Evolutionary conservation across 768 basidiomycete genomes (phyloP), one percentile per base, ranked within the genome.

Genomic region (Lactarius hengduanensis): DNA sequence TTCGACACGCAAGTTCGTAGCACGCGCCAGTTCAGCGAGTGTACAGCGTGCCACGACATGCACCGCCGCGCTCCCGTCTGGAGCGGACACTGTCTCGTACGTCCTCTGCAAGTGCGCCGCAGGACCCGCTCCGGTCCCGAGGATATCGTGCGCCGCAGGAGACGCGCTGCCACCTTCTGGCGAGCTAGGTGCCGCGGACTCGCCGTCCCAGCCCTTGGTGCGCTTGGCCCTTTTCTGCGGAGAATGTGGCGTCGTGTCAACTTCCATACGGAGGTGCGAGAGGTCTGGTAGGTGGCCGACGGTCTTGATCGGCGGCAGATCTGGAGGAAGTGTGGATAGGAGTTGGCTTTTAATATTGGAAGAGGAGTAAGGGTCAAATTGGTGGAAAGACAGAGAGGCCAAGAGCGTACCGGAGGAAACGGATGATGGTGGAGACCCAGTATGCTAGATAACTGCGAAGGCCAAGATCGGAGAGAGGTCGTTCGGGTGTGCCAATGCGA

Each of bases 381-480:
- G 55, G 38, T 55, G 63, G 57, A 59, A 32, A 41, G 61, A 32
- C 45, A 34, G 36, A 63, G 28, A 67, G 28, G 45, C 36, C 9
- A 40, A 61, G n/a, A 73, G 63, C 75, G 41, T 70, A 90, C 89
- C 89, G 81, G 75, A 95, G 85, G 81, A 92, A 94, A 47, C 93
- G 86, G n/a, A 95, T 77, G 65, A 96, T 80, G 0, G 88, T 88
- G 8, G 90, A 84, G 2, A 91, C 86, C 94, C 94, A 96, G 74
- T 89, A 94, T 9, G 91, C 84, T 38, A 93, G 85, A 77, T 98
- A 99, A 65, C 93, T 91, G 62, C 91, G 85, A 13, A 96, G 81
- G 8, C 97, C 97, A 18, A 98, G 86, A 69, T 95, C 94, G 0
- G 95, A 97, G 4, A 99, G 80, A 1, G 97, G 97, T 10, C 96